These are phyloP conservation scores for Penicillium flavigenum DNA, from an alignment of 495 filamentous ascomycete genomes.

Conservation along the genomic window DNA sequence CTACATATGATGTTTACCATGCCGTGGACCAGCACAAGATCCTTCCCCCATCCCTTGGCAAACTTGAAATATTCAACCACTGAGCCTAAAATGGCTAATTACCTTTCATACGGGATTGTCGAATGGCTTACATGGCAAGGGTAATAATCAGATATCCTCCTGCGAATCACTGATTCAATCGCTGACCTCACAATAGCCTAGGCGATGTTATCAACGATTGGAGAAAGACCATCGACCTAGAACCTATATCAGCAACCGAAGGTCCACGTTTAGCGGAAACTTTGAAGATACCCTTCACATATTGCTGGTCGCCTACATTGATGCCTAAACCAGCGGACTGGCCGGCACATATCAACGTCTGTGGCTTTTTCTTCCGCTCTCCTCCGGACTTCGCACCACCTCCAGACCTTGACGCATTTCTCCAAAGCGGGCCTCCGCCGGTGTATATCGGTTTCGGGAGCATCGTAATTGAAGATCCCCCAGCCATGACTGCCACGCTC, in stretches of 20 bases:
- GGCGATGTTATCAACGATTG: constrained; percentile 57
- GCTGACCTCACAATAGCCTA: constrained; percentile 24
- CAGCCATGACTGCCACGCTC: constrained; percentile 48
- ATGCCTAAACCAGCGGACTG: constrained; percentile 60
- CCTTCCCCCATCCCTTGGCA: constrained; percentile 55
- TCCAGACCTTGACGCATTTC: constrained; percentile 48
- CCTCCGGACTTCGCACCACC: constrained; percentile 47
- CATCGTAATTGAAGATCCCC: constrained; percentile 59
- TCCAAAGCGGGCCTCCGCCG: constrained; percentile 50
- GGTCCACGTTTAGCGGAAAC: constrained; percentile 30
- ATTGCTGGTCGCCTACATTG: constrained; percentile 59
- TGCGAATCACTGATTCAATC: neutral
- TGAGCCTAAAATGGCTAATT: constrained; percentile 49
- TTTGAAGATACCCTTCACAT: constrained; percentile 57
- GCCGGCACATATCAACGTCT: constrained; percentile 48
- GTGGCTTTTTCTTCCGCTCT: constrained; percentile 57
- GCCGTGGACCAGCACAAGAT: constrained; percentile 52
- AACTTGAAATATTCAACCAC: constrained; percentile 47
- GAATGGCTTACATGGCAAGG: constrained; percentile 65
- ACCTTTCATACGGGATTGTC: constrained; percentile 54
- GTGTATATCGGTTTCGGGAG: constrained; percentile 65
- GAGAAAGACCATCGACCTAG: constrained; percentile 45
- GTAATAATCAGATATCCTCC: constrained; percentile 16
- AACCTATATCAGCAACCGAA: constrained; percentile 36
- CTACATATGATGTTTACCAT: constrained; percentile 64